phyloP scores from a whole-genome alignment of 106 monocot species.

The Phalaenopsis equestris region DNA sequence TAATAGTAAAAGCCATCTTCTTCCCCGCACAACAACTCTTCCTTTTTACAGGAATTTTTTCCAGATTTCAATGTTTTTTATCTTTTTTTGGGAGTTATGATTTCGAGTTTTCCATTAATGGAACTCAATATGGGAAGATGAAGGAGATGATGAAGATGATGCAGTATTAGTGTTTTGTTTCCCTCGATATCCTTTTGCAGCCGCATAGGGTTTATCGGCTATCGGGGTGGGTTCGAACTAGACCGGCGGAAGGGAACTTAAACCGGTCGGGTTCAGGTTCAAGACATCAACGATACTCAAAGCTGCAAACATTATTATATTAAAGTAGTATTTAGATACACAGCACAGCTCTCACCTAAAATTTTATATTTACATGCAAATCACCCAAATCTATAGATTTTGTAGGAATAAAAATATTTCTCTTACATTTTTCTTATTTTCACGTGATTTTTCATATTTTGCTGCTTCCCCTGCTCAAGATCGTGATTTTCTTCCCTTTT shows the following conservation, averaged over 20 bases:
- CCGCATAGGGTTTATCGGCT: neutral
- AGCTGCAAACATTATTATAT: too few species aligned
- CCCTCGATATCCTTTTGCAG: neutral
- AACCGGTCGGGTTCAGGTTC: neutral
- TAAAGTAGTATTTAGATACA: too few species aligned
- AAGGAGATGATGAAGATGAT: neutral
- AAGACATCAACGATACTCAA: too few species aligned
- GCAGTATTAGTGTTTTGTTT: neutral
- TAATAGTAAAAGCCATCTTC: slow-evolving; percentile 9
- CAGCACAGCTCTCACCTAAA: too few species aligned
- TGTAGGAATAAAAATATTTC: too few species aligned
- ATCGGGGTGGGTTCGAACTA: neutral
- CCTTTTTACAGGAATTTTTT: neutral
- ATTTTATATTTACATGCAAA: too few species aligned
- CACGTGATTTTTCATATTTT: too few species aligned
- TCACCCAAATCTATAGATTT: too few species aligned
- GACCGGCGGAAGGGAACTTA: neutral
- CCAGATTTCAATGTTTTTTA: neutral
- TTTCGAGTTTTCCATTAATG: neutral
- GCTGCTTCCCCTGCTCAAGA: too few species aligned
- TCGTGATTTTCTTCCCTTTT: too few species aligned
- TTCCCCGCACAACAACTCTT: neutral
- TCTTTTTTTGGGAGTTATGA: too few species aligned
- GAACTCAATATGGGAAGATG: neutral
- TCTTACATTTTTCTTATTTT: too few species aligned